Evolutionary conservation across 352 stramenopile genomes (phyloP).

Genomic region (Lagenidium giganteum): DNA sequence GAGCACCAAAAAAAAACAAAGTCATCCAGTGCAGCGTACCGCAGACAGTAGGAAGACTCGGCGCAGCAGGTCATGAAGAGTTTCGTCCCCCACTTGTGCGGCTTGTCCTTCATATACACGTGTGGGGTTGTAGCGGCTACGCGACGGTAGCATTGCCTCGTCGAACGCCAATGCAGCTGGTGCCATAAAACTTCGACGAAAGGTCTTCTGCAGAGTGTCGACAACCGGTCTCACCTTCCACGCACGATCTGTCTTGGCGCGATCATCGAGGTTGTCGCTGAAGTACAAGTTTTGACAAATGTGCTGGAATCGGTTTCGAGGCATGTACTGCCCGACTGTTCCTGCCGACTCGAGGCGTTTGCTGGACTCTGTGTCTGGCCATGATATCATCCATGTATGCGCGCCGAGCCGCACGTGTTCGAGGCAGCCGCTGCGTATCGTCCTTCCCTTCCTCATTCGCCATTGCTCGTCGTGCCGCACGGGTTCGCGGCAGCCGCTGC

Average conservation of each 20-base stretch:
- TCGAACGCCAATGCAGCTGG: slow-evolving; percentile 8
- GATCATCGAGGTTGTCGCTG: slow-evolving; percentile 8
- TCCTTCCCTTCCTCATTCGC: too few relatives aligned
- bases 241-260: slow-evolving; percentile 1
- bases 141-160: slow-evolving; percentile 9
- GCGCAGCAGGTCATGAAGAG: slow-evolving; percentile 12
- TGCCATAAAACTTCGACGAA: neutral
- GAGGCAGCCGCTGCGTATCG: too few relatives aligned
- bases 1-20: too few relatives aligned
- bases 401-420: too few relatives aligned
- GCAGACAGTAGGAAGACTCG: slow-evolving; percentile 7
- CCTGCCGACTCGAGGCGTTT: too few relatives aligned
- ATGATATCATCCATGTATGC: too few relatives aligned
- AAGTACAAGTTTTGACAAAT: slow-evolving; percentile 7
- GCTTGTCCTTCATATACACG: slow-evolving; percentile 9
- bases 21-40: slow-evolving; percentile 7
- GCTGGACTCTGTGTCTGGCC: too few relatives aligned
- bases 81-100: slow-evolving; percentile 13
- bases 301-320: slow-evolving; percentile 1
- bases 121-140: slow-evolving; percentile 2
- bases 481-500: too few relatives aligned
- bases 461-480: too few relatives aligned
- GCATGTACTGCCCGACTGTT: slow-evolving; percentile 5
- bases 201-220: slow-evolving; percentile 2
- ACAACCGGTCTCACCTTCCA: slow-evolving; percentile 9